Evolutionary conservation across 176 grass and related monocot genomes (phyloP).

Genomic region (Themeda triandra): DNA sequence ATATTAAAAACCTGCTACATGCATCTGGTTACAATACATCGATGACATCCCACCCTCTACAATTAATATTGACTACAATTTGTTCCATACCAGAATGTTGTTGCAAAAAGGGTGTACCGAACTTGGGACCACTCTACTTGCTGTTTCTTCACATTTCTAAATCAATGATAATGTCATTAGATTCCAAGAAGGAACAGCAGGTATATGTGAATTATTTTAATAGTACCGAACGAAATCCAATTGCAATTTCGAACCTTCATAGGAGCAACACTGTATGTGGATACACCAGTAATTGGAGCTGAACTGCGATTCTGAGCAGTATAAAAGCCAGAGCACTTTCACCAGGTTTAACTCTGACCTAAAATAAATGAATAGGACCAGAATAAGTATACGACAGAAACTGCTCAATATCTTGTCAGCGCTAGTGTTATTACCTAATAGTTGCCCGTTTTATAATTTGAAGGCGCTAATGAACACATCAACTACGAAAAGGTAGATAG

Average conservation of each 20-base stretch:
- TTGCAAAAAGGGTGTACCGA: too few species aligned
- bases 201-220: background rate
- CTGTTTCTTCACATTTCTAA: too few species aligned
- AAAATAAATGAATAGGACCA: conserved; percentile 17
- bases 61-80: background rate
- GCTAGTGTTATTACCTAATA: too few species aligned
- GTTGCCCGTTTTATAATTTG: too few species aligned
- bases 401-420: background rate
- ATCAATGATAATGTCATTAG: background rate
- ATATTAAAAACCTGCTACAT: background rate
- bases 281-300: conserved; percentile 91
- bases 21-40: too few species aligned
- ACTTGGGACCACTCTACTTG: too few species aligned
- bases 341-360: conserved; percentile 95
- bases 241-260: conserved; percentile 73
- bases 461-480: too few species aligned
- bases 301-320: conserved; percentile 81
- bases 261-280: conserved; percentile 95
- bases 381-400: conserved; percentile 6
- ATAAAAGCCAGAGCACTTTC: conserved; percentile 99
- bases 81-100: background rate
- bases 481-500: too few species aligned
- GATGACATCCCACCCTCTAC: too few species aligned
- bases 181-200: background rate
- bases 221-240: background rate